These are phyloP conservation scores for Rhodamnia argentea DNA, from an alignment of 345 rosid species.

Conservation along the genomic window DNA sequence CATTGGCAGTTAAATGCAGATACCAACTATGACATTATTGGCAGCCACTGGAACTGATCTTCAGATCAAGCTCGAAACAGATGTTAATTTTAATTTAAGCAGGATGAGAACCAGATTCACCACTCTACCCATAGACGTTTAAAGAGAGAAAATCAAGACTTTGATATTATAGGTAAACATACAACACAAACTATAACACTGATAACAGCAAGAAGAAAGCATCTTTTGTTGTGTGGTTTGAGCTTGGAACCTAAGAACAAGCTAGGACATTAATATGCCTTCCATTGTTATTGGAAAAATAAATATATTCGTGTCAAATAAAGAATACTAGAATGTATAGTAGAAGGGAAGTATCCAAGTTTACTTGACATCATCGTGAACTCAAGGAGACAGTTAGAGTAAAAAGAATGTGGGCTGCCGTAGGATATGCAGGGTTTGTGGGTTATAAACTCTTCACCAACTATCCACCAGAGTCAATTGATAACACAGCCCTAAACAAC, in stretches of 20 bases:
- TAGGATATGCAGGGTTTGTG: background rate
- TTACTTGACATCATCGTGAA: background rate
- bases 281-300: background rate
- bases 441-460: background rate
- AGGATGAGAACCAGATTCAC: background rate
- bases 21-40: background rate
- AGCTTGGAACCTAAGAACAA: background rate
- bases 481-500: background rate
- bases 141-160: background rate
- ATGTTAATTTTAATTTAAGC: background rate
- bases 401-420: background rate
- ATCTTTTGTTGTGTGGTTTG: background rate
- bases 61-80: background rate
- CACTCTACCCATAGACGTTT: background rate
- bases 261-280: background rate
- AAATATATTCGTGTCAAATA: background rate
- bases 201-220: background rate
- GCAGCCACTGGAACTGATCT: background rate
- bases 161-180: background rate
- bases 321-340: background rate
- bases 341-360: background rate
- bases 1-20: background rate
- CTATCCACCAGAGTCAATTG: background rate
- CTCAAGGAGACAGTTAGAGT: background rate
- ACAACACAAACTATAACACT: background rate